Percentiles rank a stretch among this genome's conserved stretches.
phyloP scores from a whole-genome alignment of 2,329 filamentous ascomycete species.

The Colletotrichum endophyticum region DNA sequence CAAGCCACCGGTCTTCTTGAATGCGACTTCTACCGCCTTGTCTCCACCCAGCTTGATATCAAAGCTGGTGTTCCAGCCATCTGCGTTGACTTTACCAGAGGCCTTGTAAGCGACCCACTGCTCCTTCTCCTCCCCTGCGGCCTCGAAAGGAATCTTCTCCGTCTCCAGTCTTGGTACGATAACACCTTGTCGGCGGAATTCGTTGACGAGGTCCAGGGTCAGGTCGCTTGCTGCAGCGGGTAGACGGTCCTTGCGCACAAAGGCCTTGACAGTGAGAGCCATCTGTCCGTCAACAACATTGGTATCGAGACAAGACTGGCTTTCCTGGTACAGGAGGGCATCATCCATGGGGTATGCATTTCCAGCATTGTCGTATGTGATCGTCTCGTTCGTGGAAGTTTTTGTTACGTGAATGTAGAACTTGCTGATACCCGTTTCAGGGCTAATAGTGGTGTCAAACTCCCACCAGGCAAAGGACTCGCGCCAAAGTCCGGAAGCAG shows the following conservation, averaged over 20 bases:
- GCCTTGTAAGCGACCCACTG: conserved; percentile 13
- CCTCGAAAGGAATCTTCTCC: conserved; percentile 3
- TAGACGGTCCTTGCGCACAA: background rate
- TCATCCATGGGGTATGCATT: conserved; percentile 24
- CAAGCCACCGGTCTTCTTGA: background rate
- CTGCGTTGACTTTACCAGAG: background rate
- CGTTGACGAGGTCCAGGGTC: conserved; percentile 10
- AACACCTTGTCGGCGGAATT: conserved; percentile 6
- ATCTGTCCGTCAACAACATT: background rate
- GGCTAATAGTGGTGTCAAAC: conserved; percentile 22
- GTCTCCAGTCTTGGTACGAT: conserved; percentile 10
- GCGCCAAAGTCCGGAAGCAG: conserved; percentile 17
- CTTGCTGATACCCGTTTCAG: conserved; percentile 26
- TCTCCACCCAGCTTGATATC: conserved; percentile 12
- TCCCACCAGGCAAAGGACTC: conserved; percentile 25
- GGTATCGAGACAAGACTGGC: conserved; percentile 20
- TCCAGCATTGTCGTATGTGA: conserved; percentile 24
- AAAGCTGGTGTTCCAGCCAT: conserved; percentile 13
- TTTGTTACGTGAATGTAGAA: conserved; percentile 24
- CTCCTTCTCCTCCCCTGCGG: background rate
- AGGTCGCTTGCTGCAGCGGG: background rate
- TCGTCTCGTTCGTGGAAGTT: conserved; percentile 21
- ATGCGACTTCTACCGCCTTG: background rate
- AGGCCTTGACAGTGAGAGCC: background rate
- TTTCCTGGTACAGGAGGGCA: conserved; percentile 19